A percentile compares a stretch with the other conserved stretches of the same genome.
These are phyloP conservation scores for Terana coerulea DNA, from an alignment of 768 basidiomycete genomes.

Conservation along the genomic window DNA sequence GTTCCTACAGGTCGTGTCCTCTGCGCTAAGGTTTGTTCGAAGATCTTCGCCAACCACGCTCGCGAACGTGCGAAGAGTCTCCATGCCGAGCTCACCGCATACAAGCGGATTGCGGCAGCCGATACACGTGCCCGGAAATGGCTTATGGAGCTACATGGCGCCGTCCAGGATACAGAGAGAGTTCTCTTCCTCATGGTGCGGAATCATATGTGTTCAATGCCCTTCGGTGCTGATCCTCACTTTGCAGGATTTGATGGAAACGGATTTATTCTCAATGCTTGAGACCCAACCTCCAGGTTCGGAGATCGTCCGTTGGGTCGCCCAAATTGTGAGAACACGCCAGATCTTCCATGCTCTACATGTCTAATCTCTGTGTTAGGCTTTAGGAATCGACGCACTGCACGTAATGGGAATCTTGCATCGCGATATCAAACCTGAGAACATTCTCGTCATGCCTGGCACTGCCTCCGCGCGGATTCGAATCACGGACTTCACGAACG, in stretches of 20 bases:
- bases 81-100: slow-evolving; percentile 19
- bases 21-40: slow-evolving; percentile 21
- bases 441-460: slow-evolving; percentile 37
- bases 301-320: slow-evolving; percentile 21
- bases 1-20: slow-evolving; percentile 14
- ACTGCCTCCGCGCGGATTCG: slow-evolving; percentile 15
- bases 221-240: neutral
- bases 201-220: neutral
- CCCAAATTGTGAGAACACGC: slow-evolving; percentile 22
- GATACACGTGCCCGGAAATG: slow-evolving; percentile 14
- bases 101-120: slow-evolving; percentile 22
- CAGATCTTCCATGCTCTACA: no score
- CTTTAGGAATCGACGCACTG: slow-evolving; percentile 30
- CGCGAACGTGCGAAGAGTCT: slow-evolving; percentile 7
- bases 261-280: slow-evolving; percentile 14
- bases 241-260: slow-evolving; percentile 17
- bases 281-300: neutral
- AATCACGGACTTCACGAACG: slow-evolving; percentile 25
- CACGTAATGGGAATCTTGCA: slow-evolving; percentile 56
- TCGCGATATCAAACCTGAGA: slow-evolving; percentile 58
- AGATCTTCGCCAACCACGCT: slow-evolving; percentile 10
- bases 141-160: slow-evolving; percentile 25
- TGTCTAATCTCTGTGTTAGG: slow-evolving; percentile 20
- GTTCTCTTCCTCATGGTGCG: slow-evolving; percentile 26
- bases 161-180: slow-evolving; percentile 20